Evolutionary conservation across 495 filamentous ascomycete genomes (phyloP).

Genomic region (Penicillium bovifimosum): DNA sequence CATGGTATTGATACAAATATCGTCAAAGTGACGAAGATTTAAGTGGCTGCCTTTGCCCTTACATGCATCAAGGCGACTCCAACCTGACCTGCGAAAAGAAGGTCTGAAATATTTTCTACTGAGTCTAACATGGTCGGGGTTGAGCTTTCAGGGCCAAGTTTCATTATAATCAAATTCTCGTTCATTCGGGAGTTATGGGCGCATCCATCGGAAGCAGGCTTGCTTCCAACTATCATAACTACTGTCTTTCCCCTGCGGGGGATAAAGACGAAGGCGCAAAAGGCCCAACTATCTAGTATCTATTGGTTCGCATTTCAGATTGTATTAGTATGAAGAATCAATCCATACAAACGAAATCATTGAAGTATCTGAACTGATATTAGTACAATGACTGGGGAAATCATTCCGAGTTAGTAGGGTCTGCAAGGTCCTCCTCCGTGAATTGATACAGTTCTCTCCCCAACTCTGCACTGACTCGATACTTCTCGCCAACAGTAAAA

Average conservation of each 20-base stretch:
- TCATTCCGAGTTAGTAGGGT: too few relatives aligned
- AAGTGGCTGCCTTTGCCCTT: conserved; percentile 8
- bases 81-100: neutral
- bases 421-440: too few relatives aligned
- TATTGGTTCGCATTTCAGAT: neutral
- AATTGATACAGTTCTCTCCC: too few relatives aligned
- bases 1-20: conserved; percentile 50
- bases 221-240: neutral
- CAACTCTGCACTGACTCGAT: too few relatives aligned
- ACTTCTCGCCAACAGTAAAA: too few relatives aligned
- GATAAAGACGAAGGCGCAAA: conserved; percentile 1
- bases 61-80: conserved; percentile 1
- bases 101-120: conserved; percentile 1
- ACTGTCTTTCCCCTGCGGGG: neutral
- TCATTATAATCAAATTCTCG: conserved; percentile 5
- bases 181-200: conserved; percentile 4
- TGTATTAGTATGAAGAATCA: conserved; percentile 7
- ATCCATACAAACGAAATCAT: neutral
- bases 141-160: conserved; percentile 3
- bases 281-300: neutral
- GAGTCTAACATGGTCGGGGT: conserved; percentile 6
- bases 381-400: too few relatives aligned
- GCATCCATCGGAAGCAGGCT: conserved; percentile 5
- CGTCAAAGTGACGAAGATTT: conserved; percentile 50
- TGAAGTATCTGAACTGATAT: neutral